Evolutionary conservation across 1,284 basidiomycete species (phyloP).

Genomic region (Afroboletus lepidellus): DNA sequence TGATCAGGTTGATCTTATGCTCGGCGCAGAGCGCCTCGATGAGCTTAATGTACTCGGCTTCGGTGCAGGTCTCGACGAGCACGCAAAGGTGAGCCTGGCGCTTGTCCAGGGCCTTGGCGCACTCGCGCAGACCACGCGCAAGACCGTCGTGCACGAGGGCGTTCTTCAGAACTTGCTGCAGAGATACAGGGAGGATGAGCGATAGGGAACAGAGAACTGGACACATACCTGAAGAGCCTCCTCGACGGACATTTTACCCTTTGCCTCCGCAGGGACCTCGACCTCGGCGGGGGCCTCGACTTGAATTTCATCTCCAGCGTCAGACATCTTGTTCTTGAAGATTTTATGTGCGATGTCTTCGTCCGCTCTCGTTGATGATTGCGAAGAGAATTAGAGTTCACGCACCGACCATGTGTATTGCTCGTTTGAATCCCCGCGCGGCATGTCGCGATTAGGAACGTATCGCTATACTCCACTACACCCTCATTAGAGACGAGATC

Average conservation of each 20-base stretch:
- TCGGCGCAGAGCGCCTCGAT: conserved; percentile 99
- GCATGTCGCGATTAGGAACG: conserved; percentile 33
- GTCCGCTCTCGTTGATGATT: conserved; percentile 84
- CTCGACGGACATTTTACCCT: conserved; percentile 95
- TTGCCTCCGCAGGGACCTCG: conserved; percentile 81
- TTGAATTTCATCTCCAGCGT: conserved; percentile 95
- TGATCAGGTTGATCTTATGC: conserved; percentile 99
- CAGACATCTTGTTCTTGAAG: conserved; percentile 87
- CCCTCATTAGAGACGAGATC: not conserved
- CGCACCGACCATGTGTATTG: conserved; percentile 14
- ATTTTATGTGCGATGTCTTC: conserved; percentile 67
- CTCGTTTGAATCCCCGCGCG: conserved; percentile 51
- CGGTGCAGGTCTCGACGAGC: conserved; percentile 97
- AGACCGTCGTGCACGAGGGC: conserved; percentile 98
- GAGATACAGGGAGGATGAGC: conserved; percentile 1
- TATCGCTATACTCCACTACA: not conserved
- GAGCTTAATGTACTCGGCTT: conserved; percentile 99
- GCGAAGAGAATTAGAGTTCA: conserved; percentile 53
- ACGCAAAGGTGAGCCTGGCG: conserved; percentile 98
- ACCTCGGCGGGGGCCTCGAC: conserved; percentile 78
- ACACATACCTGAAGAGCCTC: conserved; percentile 88
- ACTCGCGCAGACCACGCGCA: conserved; percentile 96
- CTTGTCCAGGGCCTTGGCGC: conserved; percentile 97
- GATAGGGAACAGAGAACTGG: not conserved
- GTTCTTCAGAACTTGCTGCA: conserved; percentile 92